Percentiles rank a stretch among this genome's conserved stretches.
These are phyloP conservation scores for Hygrocybe punicea DNA, from an alignment of 768 basidiomycete species.

Conservation along the genomic window DNA sequence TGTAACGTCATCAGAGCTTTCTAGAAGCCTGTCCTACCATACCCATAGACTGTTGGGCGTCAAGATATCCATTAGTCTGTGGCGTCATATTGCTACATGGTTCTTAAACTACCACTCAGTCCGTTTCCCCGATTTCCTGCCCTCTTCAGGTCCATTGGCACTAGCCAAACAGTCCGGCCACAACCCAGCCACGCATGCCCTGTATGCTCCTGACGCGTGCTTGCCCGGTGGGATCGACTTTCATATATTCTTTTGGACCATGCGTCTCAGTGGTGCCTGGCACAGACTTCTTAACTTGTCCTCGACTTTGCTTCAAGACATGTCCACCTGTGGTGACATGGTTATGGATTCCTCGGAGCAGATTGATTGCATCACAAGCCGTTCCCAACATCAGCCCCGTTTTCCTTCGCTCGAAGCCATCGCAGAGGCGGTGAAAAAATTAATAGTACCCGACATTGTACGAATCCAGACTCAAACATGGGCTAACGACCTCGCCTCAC, in stretches of 20 bases:
- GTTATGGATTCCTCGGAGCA: background rate
- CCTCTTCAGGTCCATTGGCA: background rate
- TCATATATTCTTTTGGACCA: constrained; percentile 3
- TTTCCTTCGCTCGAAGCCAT: background rate
- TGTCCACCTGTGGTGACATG: background rate
- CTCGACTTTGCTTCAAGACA: background rate
- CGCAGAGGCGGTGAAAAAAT: background rate
- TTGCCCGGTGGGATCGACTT: constrained; percentile 11
- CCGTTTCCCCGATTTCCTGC: background rate
- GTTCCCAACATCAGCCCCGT: background rate
- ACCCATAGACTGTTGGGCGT: background rate
- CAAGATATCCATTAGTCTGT: constrained; percentile 1
- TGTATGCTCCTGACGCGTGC: constrained; percentile 13
- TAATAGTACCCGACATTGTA: background rate
- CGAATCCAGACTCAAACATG: background rate
- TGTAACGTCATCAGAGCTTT: background rate
- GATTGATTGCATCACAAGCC: background rate
- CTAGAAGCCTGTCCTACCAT: background rate
- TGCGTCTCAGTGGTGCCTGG: constrained; percentile 12
- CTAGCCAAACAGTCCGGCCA: constrained; percentile 6
- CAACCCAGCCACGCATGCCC: constrained; percentile 6
- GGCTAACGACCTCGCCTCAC: constrained; percentile 1
- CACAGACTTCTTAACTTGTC: constrained; percentile 11
- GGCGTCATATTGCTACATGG: constrained; percentile 2
- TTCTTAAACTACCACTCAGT: background rate